Base-by-base conservation (phyloP, 75 land plant genomes). In the Selaginella tamariscina region DNA sequence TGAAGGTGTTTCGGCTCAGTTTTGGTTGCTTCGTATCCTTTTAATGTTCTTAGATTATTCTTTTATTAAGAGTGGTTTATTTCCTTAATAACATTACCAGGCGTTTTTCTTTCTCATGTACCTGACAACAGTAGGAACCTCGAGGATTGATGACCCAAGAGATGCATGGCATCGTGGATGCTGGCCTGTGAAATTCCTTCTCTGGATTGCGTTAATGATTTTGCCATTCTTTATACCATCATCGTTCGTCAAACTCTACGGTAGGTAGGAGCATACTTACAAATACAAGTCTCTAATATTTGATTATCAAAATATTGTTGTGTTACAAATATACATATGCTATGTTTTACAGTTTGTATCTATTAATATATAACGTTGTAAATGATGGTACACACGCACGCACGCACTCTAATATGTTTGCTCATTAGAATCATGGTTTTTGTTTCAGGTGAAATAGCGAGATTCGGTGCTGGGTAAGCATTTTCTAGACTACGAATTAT, bases 391-490 rank as follows among this genome's bases (percentile, higher is more conserved):
- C n/a, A n/a, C n/a, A n/a, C n/a, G n/a, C n/a, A n/a, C n/a, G n/a
- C n/a, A n/a, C n/a, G n/a, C n/a, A n/a, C n/a, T n/a, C n/a, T n/a
- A n/a, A n/a, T n/a, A n/a, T n/a, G n/a, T n/a, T n/a, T n/a, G n/a
- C n/a, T n/a, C n/a, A n/a, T n/a, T n/a, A n/a, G n/a, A n/a, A n/a
- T n/a, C n/a, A n/a, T n/a, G n/a, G n/a, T n/a, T 39, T 39, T 39
- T 39, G 5, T 39, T 59, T n/a, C 75, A 73, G 75, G 75, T 29
- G 75, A 73, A 5, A 65, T 73, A 31, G 73, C 75, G 1, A 73
- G 75, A 57, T 68, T 70, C 55, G 75, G 75, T 32, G 75, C 74
- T 31, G 75, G 75, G 75, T 73, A 56, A 70, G 75, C 60, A 21
- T 49, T 0, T 65, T 0, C 20, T 1, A n/a, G n/a, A n/a, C n/a